Evolutionary conservation across 1,139 yeast species (phyloP), one percentile per base, ranked within the genome.

Genomic region (Saccharomyces hybrid): DNA sequence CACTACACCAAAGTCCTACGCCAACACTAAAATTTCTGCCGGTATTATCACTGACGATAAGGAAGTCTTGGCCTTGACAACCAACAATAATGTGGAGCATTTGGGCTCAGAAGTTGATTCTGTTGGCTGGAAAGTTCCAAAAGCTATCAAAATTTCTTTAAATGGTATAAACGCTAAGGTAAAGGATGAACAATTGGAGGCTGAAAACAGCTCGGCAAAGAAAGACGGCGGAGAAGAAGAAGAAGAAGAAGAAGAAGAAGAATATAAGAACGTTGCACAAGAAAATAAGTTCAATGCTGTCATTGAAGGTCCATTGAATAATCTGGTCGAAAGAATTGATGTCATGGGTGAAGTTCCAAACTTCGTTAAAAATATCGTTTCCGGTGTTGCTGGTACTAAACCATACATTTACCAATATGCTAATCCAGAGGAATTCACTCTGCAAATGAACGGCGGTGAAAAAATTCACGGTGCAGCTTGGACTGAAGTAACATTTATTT

Each of bases 291-390:
- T 65, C 46, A 70, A 67, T 28, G 82, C 78, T 46, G 67, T 67
- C 14, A 78, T 84, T 38, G 68, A 66, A 46, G 91, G 90, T 55
- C 73, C 76, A 14, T 77, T 91, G 61, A 70, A 70, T 25, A 61
- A 77, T 51, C 73, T 88, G 62, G 83, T 88, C 53, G 97, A 89
- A 74, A 83, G 98, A 67, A 91, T 93, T 55, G 99, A 93, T 72
- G 98, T 93, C 58, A 90, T 93, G 97, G 90, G 93, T 47, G 99
- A 93, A 74, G 85, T 93, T 58, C 99, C 99, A 48, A 85, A 81
- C 61, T 90, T 93, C 73, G 96, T 93, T 61, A 93, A 93, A 73
- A 87, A 85, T 64, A 88, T 93, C 57, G 98, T 89, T 47, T 83
- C 91, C 59, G 96, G 96, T 57, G 95, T 91, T 55, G 93, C 96